Evolutionary conservation across 371 early-diverging fungal genomes (phyloP), one percentile per base, ranked within the genome.

Genomic region (Nematocida displodere): DNA sequence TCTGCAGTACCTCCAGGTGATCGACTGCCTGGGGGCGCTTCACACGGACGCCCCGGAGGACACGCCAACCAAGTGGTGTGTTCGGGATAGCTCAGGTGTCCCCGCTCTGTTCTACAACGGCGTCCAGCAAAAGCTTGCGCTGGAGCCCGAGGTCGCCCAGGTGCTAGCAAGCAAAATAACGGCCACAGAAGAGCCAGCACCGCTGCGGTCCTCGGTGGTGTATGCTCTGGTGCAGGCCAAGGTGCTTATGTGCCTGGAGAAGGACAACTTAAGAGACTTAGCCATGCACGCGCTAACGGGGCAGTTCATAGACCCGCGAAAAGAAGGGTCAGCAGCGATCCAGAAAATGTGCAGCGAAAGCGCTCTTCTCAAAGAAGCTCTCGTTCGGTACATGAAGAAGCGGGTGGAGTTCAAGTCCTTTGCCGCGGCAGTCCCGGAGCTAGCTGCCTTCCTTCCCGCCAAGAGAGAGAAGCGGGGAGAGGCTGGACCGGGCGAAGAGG

Each of bases 1-100:
- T 28, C 8, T 71, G 54, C 75, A 71, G 15, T 71, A 71, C 44
- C 11, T 71, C 8, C 75, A 71, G 58, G 42, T 71, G 40, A 20
- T 58, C 5, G 62, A 58, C 3, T 46, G 37, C 11, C 7, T 47
- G 4, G 3, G 46, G 24, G 11, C 8, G 8, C 28, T 44, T 28
- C 11, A 15, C 11, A 48, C 36, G 5, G 11, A 11, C 8, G 17
- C 20, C 13, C 5, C 62, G 5, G 7, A 50, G 7, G 28, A 50
- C 24, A 7, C 8, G 22, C 7, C 33, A 39, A 56, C 58, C 33
- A 11, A 7, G 13, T 56, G 58, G 58, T 7, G 36, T 13, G 28
- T 7, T 7, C 15, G 28, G 22, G 39, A 56, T 11, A 39, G 5
- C 11, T 11, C 7, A 31, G 24, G n/a, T 39, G 7, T 5, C 5